These are phyloP conservation scores for Phytophthora kernoviae DNA, from an alignment of 352 stramenopile species.

Conservation along the genomic window DNA sequence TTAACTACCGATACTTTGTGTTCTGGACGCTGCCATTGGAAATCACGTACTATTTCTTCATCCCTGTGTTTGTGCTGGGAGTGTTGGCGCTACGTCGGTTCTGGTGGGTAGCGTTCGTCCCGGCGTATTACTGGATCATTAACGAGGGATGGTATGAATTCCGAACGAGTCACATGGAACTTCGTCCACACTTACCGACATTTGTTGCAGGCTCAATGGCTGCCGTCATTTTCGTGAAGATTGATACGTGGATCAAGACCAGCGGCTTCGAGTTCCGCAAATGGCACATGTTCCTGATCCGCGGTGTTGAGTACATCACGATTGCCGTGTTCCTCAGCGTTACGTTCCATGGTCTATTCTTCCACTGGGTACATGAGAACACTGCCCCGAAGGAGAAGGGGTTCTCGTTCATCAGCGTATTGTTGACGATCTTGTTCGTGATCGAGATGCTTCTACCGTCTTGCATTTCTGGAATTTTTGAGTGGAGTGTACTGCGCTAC, in stretches of 20 bases:
- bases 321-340: constrained; percentile 36
- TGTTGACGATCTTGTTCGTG: constrained; percentile 37
- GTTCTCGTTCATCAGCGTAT: constrained; percentile 35
- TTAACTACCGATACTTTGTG: constrained; percentile 39
- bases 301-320: constrained; percentile 27
- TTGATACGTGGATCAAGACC: constrained; percentile 24
- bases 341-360: constrained; percentile 35
- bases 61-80: constrained; percentile 36
- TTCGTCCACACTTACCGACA: constrained; percentile 33
- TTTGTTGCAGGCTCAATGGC: constrained; percentile 44
- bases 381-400: constrained; percentile 21
- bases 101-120: constrained; percentile 38
- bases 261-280: constrained; percentile 25
- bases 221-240: constrained; percentile 37
- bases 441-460: constrained; percentile 44
- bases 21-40: constrained; percentile 59
- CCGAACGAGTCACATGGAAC: constrained; percentile 29
- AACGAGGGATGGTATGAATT: constrained; percentile 25
- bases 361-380: constrained; percentile 36
- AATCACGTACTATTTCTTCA: constrained; percentile 52
- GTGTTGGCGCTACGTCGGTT: constrained; percentile 23
- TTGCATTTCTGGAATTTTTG: constrained; percentile 32
- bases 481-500: constrained; percentile 43
- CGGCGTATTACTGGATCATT: constrained; percentile 29
- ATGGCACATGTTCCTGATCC: constrained; percentile 20